Conservation (phyloP, 78 protist species). For the Mastigamoeba balamuthi region DNA sequence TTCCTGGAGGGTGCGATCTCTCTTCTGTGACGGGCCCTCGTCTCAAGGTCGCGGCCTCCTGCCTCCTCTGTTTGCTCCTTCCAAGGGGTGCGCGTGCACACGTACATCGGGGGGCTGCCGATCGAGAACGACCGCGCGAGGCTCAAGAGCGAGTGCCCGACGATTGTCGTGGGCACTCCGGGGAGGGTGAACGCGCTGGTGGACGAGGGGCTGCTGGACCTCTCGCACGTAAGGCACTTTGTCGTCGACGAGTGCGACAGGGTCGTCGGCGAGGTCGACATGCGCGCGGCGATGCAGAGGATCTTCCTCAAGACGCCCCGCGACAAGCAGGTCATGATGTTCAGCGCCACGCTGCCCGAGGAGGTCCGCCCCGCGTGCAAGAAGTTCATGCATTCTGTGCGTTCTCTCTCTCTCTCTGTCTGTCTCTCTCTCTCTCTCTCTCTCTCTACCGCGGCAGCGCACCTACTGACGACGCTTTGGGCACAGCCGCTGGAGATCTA, state of each 20-base stretch:
- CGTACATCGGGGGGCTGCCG: too few species aligned
- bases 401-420: background rate
- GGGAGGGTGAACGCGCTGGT: constrained; percentile 81
- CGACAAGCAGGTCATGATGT: constrained; percentile 98
- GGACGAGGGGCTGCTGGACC: constrained; percentile 21
- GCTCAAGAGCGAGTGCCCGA: too few species aligned
- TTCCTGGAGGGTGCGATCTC: too few species aligned
- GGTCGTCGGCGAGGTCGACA: constrained; percentile 76
- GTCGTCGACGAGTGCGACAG: constrained; percentile 98
- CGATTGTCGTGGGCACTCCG: constrained; percentile 96
- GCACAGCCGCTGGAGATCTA: constrained; percentile 80
- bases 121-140: too few species aligned
- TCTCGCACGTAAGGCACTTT: constrained; percentile 81
- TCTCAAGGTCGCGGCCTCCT: too few species aligned
- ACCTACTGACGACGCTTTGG: background rate
- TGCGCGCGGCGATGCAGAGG: constrained; percentile 93
- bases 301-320: constrained; percentile 83
- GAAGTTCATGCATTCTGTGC: constrained; percentile 80
- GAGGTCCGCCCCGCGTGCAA: constrained; percentile 68
- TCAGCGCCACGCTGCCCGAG: constrained; percentile 94
- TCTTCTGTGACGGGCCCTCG: too few species aligned
- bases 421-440: background rate
- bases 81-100: too few species aligned
- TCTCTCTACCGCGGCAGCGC: background rate
- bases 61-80: too few species aligned